These are phyloP conservation scores for Lepidium africanum DNA, from an alignment of 345 rosid species.

Conservation along the genomic window DNA sequence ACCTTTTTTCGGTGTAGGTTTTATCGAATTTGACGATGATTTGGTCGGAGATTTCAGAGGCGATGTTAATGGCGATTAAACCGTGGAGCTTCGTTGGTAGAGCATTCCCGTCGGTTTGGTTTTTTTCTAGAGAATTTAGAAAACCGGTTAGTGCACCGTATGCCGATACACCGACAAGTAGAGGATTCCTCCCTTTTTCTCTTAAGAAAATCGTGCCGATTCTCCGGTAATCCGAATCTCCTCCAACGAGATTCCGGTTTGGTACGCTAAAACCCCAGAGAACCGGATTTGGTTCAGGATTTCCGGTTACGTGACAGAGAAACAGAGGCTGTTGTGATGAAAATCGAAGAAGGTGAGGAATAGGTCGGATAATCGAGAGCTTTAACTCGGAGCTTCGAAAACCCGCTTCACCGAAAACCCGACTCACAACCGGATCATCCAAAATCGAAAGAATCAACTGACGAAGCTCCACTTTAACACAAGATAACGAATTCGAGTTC, in stretches of 20 bases:
- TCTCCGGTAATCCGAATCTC: constrained; percentile 46
- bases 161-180: constrained; percentile 63
- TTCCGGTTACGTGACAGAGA: constrained; percentile 38
- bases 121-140: constrained; percentile 28
- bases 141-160: constrained; percentile 43
- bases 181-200: constrained; percentile 59
- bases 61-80: constrained; percentile 36
- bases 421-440: constrained; percentile 88
- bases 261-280: constrained; percentile 36
- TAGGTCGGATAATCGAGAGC: constrained; percentile 71
- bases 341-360: constrained; percentile 52
- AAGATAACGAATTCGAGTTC: constrained; percentile 17
- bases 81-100: constrained; percentile 39
- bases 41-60: constrained; percentile 31
- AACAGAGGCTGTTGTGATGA: constrained; percentile 54
- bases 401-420: constrained; percentile 87
- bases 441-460: constrained; percentile 68
- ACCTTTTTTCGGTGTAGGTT: constrained; percentile 24
- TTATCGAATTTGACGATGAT: constrained; percentile 28
- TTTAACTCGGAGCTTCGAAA: constrained; percentile 84
- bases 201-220: constrained; percentile 46
- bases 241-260: constrained; percentile 37
- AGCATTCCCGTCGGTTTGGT: constrained; percentile 21
- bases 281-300: constrained; percentile 23
- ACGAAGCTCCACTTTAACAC: constrained; percentile 78